These are phyloP conservation scores for Podaxis pistillaris DNA, from an alignment of 768 basidiomycete genomes.

Conservation along the genomic window DNA sequence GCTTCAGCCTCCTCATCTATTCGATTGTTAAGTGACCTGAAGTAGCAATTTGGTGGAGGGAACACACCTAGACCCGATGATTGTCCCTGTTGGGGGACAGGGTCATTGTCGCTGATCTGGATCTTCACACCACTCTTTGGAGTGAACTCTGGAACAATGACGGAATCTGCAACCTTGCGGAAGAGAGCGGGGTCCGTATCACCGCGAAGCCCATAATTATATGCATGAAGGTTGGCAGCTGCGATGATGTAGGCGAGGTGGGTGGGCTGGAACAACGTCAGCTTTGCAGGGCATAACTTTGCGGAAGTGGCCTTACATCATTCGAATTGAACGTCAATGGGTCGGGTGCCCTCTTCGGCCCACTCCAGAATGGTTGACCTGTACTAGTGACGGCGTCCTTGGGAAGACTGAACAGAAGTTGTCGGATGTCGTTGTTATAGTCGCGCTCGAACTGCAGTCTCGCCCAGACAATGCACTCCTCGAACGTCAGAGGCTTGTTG, in stretches of 20 bases:
- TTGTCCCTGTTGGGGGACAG: slow-evolving; percentile 55
- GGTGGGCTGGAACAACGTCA: slow-evolving; percentile 51
- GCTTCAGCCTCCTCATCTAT: slow-evolving; percentile 54
- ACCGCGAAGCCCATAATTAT: slow-evolving; percentile 95
- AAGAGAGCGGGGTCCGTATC: slow-evolving; percentile 77
- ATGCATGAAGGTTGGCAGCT: slow-evolving; percentile 95
- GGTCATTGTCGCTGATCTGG: slow-evolving; percentile 91
- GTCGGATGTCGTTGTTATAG: slow-evolving; percentile 90
- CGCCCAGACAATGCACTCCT: slow-evolving; percentile 98
- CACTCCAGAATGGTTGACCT: slow-evolving; percentile 98
- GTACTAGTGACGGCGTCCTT: slow-evolving; percentile 90
- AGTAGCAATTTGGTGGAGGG: not conserved
- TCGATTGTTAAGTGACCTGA: slow-evolving; percentile 15
- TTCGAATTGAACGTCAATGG: slow-evolving; percentile 82
- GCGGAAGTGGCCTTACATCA: slow-evolving; percentile 55
- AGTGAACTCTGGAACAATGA: slow-evolving; percentile 89
- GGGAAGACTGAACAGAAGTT: slow-evolving; percentile 90
- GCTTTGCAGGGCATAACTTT: slow-evolving; percentile 10
- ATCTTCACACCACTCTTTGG: slow-evolving; percentile 91
- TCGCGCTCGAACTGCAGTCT: slow-evolving; percentile 92
- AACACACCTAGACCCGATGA: slow-evolving; percentile 35
- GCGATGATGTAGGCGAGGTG: slow-evolving; percentile 90
- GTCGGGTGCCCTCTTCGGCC: slow-evolving; percentile 96
- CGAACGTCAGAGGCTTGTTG: slow-evolving; percentile 91
- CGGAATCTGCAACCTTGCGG: slow-evolving; percentile 79